These are phyloP conservation scores for Protomyces arabidopsidicola DNA, from an alignment of 1,139 yeast species.

Conservation along the genomic window DNA sequence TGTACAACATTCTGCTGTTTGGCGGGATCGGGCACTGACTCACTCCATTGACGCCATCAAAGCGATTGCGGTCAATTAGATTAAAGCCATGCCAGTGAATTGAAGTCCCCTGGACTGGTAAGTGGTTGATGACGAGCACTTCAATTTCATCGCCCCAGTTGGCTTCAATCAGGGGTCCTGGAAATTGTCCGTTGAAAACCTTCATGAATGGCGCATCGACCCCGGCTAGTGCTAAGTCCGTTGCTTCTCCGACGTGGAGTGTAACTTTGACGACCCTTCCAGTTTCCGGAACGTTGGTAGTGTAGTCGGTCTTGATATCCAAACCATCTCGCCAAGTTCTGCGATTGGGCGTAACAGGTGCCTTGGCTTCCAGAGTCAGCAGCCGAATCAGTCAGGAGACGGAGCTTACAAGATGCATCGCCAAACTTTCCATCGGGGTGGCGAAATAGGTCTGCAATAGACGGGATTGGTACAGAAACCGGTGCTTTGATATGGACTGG, in stretches of 20 bases:
- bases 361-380: too few species aligned
- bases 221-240: slow-evolving; percentile 37
- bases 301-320: background rate
- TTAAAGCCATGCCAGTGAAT: slow-evolving; percentile 82
- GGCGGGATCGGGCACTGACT: slow-evolving; percentile 80
- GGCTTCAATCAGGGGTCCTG: slow-evolving; percentile 69
- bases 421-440: background rate
- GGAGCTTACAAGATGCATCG: background rate
- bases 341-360: background rate
- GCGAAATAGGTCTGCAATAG: background rate
- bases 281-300: background rate
- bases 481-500: background rate
- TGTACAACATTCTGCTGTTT: slow-evolving; percentile 57
- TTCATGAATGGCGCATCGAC: slow-evolving; percentile 37
- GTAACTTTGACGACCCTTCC: background rate
- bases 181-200: slow-evolving; percentile 48
- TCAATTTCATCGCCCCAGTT: slow-evolving; percentile 61
- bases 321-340: background rate
- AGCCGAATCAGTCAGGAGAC: too few species aligned
- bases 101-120: slow-evolving; percentile 54
- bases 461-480: background rate
- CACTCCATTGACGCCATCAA: slow-evolving; percentile 80
- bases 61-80: slow-evolving; percentile 58
- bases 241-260: background rate
- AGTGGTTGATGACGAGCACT: slow-evolving; percentile 58